Percentiles rank a stretch among this genome's conserved stretches.
phyloP scores from a whole-genome alignment of 495 filamentous ascomycete genomes.

The Penicillium herquei region DNA sequence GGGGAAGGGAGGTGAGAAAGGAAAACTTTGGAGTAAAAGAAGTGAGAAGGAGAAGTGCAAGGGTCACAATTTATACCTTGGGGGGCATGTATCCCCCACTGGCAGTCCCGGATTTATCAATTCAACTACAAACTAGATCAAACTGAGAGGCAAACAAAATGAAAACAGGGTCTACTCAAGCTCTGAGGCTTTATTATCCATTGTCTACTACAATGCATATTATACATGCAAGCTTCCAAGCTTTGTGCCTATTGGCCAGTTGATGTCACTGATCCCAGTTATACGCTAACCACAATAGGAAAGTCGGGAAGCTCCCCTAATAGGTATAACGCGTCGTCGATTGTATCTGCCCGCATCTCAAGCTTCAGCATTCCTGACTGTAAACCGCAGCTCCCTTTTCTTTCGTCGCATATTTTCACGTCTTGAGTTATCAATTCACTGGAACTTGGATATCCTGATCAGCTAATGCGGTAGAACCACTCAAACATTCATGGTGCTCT shows the following conservation, averaged over 20 bases:
- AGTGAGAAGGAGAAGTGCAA: too few relatives aligned
- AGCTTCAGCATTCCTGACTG: not conserved
- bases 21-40: too few relatives aligned
- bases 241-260: not conserved
- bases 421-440: not conserved
- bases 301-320: not conserved
- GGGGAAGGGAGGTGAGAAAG: too few relatives aligned
- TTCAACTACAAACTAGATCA: too few relatives aligned
- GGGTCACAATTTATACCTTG: too few relatives aligned
- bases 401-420: not conserved
- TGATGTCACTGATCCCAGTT: not conserved
- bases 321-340: conserved; percentile 3
- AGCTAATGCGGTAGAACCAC: not conserved
- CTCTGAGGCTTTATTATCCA: too few relatives aligned
- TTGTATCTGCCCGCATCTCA: conserved; percentile 1
- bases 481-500: not conserved
- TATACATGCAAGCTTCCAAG: not conserved
- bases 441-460: not conserved
- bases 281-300: not conserved
- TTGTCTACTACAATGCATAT: not conserved
- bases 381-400: not conserved
- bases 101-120: too few relatives aligned
- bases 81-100: too few relatives aligned
- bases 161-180: too few relatives aligned
- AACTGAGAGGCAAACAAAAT: too few relatives aligned